Evolutionary conservation across 768 basidiomycete species (phyloP), one percentile per base, ranked within the genome.

Genomic region (Mycena rebaudengoi): DNA sequence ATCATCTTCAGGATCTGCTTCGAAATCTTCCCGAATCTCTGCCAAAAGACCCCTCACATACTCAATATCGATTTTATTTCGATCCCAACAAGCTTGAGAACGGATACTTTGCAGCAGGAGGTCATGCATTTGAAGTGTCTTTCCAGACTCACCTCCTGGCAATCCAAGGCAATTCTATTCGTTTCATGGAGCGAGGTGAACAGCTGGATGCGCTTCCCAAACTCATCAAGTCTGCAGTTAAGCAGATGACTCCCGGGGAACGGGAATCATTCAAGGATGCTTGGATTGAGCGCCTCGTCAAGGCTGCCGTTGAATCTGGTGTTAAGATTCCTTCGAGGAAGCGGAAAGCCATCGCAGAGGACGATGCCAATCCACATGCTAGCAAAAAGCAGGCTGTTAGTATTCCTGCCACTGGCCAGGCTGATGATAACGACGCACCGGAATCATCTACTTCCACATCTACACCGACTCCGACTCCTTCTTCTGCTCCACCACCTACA

Each of bases 211-310:
- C 48, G 13, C 30, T 56, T 5, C 29, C 21, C 4, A 33, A 33
- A 33, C 5, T 49, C 5, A 18, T 49, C 2, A 49, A 49, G 48
- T n/a, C 16, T 1, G 61, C 28, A n/a, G 45, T 63, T n/a, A 41
- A 56, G 41, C 20, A 46, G 18, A 61, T 61, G 60, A n/a, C 30
- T 16, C 37, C 40, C 11, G 39, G 37, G 4, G 60, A 61, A 14
- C 21, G 60, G 13, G n/a, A 26, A 26, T 32, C 60, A 28, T 52
- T 52, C 29, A 37, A 61, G 29, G 13, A 12, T 11, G 61, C 61
- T 18, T 63, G 61, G 61, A 18, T 63, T 12, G 45, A 63, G 29
- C 32, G 54, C 28, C 44, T 56, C 2, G 56, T 63, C 21, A 32
- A 16, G 18, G 39, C 61, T 6, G 61, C 61, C 4, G 18, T 26